These are phyloP conservation scores for Hyaloscypha bicolor DNA, from an alignment of 495 filamentous ascomycete species.

Conservation along the genomic window DNA sequence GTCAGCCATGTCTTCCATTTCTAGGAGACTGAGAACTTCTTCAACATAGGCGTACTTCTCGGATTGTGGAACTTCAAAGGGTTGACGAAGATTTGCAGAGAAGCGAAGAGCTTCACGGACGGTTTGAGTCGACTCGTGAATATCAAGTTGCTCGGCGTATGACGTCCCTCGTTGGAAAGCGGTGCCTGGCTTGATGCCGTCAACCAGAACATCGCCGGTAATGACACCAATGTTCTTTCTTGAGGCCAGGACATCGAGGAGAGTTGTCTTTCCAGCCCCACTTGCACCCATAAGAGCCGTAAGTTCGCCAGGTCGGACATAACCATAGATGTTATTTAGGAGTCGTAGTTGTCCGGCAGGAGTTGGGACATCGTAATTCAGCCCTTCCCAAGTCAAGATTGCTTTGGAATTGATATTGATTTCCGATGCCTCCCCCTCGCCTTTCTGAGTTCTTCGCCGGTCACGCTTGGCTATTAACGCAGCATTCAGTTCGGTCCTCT, in stretches of 20 bases:
- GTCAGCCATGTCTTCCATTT: conserved; percentile 83
- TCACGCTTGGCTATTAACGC: conserved; percentile 60
- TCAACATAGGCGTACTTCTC: conserved; percentile 66
- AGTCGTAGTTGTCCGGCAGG: conserved; percentile 63
- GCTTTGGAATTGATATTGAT: conserved; percentile 66
- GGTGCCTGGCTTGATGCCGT: conserved; percentile 66
- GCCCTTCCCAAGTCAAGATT: conserved; percentile 63
- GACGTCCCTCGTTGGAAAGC: conserved; percentile 84
- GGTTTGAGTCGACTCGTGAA: conserved; percentile 64
- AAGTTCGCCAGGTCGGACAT: conserved; percentile 79
- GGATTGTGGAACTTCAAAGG: conserved; percentile 39
- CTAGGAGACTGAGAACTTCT: conserved; percentile 59
- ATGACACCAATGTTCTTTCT: conserved; percentile 46
- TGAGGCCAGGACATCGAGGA: conserved; percentile 62
- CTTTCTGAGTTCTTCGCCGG: conserved; percentile 50
- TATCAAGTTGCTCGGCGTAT: conserved; percentile 86
- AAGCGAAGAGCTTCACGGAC: conserved; percentile 51
- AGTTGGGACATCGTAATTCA: conserved; percentile 67
- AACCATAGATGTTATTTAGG: conserved; percentile 73
- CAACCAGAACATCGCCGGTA: conserved; percentile 77
- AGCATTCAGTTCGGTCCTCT: conserved; percentile 70
- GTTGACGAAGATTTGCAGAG: conserved; percentile 51
- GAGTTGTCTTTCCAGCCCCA: conserved; percentile 72
- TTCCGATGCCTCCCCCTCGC: conserved; percentile 58
- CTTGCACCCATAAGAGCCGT: conserved; percentile 74